A percentile compares a stretch with the other conserved stretches of the same genome.
These are phyloP conservation scores for Candolleomyces aberdarensis DNA, from an alignment of 768 basidiomycete species.

Conservation along the genomic window DNA sequence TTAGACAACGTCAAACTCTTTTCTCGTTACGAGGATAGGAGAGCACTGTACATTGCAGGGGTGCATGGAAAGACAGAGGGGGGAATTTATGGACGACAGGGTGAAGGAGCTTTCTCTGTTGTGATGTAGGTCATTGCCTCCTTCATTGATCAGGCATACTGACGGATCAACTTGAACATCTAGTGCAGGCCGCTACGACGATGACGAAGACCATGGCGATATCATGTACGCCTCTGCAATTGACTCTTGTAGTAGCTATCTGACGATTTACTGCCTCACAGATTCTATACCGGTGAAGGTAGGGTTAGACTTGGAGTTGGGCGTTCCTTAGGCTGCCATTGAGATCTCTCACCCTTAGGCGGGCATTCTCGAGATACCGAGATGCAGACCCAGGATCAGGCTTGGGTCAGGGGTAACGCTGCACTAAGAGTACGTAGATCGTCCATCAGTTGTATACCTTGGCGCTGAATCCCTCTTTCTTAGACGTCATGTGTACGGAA, in stretches of 20 bases:
- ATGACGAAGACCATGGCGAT: neutral
- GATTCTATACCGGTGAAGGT: conserved; percentile 3
- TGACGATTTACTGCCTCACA: neutral
- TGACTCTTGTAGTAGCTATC: neutral
- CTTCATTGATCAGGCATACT: neutral
- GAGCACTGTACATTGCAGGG: neutral
- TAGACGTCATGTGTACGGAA: neutral
- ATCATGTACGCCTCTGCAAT: neutral
- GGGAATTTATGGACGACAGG: neutral
- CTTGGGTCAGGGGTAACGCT: neutral
- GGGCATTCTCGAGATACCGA: neutral
- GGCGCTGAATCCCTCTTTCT: neutral
- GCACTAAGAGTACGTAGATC: neutral
- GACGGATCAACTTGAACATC: neutral
- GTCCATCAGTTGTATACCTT: neutral
- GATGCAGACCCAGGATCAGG: conserved; percentile 2
- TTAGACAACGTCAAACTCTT: neutral
- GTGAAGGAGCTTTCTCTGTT: neutral
- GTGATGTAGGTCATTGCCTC: neutral
- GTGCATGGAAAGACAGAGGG: neutral
- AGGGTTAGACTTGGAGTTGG: no score
- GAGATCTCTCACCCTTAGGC: neutral
- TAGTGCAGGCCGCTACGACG: conserved; percentile 1
- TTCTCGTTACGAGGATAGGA: neutral
- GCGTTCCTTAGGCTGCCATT: neutral